phyloP scores from a whole-genome alignment of 2,329 filamentous ascomycete species.

The Bipolaris oryzae region DNA sequence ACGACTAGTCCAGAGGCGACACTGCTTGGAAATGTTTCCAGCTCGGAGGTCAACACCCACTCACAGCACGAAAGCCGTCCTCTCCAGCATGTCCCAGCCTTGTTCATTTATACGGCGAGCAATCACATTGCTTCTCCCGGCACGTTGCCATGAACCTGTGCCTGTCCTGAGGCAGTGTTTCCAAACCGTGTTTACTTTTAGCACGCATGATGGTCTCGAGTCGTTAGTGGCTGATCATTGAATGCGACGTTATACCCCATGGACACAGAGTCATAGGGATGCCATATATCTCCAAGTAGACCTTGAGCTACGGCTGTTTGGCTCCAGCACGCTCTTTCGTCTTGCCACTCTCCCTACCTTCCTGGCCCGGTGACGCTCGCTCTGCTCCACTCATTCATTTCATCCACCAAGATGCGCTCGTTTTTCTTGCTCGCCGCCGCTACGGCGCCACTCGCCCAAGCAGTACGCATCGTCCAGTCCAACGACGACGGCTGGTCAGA shows the following conservation, averaged over 20 bases:
- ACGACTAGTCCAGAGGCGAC: constrained; percentile 7
- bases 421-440: constrained; percentile 32
- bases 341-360: neutral
- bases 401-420: constrained; percentile 31
- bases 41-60: constrained; percentile 29
- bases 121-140: constrained; percentile 31
- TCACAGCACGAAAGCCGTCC: constrained; percentile 30
- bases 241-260: neutral
- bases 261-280: neutral
- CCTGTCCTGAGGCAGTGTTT: constrained; percentile 11
- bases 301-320: neutral
- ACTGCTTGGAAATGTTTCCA: constrained; percentile 16
- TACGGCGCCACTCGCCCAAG: constrained; percentile 34
- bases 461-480: constrained; percentile 58
- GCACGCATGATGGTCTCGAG: constrained; percentile 5
- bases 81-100: constrained; percentile 14
- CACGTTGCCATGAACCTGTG: constrained; percentile 23
- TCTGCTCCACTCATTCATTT: constrained; percentile 44
- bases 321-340: neutral
- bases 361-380: constrained; percentile 5
- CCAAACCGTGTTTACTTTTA: neutral
- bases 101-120: constrained; percentile 30
- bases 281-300: constrained; percentile 25
- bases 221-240: constrained; percentile 1
- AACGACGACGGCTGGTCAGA: constrained; percentile 80